Conservation (phyloP, 1,284 basidiomycete species). For the Ceratobasidium sp. region DNA sequence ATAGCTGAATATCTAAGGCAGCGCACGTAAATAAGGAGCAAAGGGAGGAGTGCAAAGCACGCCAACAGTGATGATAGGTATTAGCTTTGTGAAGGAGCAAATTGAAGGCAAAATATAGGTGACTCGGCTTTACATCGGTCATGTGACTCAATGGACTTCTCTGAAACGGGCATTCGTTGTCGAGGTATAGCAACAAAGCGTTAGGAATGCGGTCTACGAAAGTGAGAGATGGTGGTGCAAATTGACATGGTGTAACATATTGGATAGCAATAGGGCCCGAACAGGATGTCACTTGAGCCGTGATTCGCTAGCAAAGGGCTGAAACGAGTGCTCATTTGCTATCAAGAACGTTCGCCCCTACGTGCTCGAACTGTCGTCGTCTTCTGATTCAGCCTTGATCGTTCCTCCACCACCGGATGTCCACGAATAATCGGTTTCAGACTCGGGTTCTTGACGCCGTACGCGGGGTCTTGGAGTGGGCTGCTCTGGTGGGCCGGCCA, state of each 20-base stretch:
- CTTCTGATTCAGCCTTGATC: conserved; percentile 21
- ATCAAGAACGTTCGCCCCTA: neutral
- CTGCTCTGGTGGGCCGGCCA: neutral
- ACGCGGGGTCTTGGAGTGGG: conserved; percentile 23
- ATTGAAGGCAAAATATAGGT: too few relatives aligned
- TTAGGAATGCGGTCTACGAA: neutral
- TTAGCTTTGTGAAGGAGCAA: too few relatives aligned
- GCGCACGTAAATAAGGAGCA: too few relatives aligned
- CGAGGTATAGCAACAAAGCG: too few relatives aligned
- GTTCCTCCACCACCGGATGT: conserved; percentile 26
- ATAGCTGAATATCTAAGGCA: neutral
- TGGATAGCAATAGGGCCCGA: too few relatives aligned
- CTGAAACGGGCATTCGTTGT: too few relatives aligned
- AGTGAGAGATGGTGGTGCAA: too few relatives aligned
- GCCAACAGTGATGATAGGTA: too few relatives aligned
- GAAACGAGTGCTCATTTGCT: neutral
- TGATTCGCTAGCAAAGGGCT: neutral
- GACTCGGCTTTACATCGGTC: too few relatives aligned
- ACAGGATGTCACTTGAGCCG: neutral
- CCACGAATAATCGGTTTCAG: conserved; percentile 37
- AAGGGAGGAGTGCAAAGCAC: too few relatives aligned
- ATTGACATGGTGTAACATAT: too few relatives aligned
- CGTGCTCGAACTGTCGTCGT: conserved; percentile 26
- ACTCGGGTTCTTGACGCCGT: conserved; percentile 13
- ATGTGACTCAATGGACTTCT: too few relatives aligned